These are phyloP conservation scores for Piloderma croceum DNA, from an alignment of 768 basidiomycete species.

Conservation along the genomic window DNA sequence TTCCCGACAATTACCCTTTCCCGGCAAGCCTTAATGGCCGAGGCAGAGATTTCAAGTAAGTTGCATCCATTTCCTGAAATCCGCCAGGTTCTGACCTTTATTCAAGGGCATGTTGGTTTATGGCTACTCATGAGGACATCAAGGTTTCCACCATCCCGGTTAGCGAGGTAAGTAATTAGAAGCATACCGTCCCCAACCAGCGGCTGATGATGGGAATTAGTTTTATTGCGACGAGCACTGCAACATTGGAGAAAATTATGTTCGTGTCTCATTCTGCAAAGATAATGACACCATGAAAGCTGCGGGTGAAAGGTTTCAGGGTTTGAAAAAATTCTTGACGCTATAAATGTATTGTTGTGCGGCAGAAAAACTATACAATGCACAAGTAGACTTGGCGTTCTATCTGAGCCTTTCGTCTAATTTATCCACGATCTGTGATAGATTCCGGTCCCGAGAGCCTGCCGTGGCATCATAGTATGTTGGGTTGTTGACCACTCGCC, in stretches of 20 bases:
- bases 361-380: slow-evolving; percentile 1
- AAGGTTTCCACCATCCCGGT: slow-evolving; percentile 93
- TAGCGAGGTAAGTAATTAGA: slow-evolving; percentile 67
- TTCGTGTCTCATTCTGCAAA: slow-evolving; percentile 94
- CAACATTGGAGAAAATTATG: slow-evolving; percentile 79
- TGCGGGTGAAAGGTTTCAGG: slow-evolving; percentile 80
- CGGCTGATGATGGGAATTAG: slow-evolving; percentile 35
- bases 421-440: slow-evolving; percentile 68
- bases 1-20: slow-evolving; percentile 82
- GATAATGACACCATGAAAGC: slow-evolving; percentile 76
- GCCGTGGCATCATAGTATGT: slow-evolving; percentile 67
- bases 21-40: slow-evolving; percentile 69
- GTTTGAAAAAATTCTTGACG: slow-evolving; percentile 67
- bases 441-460: slow-evolving; percentile 41
- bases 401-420: slow-evolving; percentile 22
- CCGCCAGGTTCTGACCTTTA: background rate
- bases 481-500: slow-evolving; percentile 72
- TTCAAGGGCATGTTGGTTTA: slow-evolving; percentile 87
- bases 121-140: slow-evolving; percentile 80
- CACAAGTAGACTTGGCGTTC: slow-evolving; percentile 2
- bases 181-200: background rate
- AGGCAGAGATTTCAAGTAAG: slow-evolving; percentile 82
- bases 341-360: slow-evolving; percentile 20
- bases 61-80: background rate
- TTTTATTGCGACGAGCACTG: slow-evolving; percentile 91